Evolutionary conservation across 768 basidiomycete genomes (phyloP).

Genomic region (Rhodosporidiobolus sp.): DNA sequence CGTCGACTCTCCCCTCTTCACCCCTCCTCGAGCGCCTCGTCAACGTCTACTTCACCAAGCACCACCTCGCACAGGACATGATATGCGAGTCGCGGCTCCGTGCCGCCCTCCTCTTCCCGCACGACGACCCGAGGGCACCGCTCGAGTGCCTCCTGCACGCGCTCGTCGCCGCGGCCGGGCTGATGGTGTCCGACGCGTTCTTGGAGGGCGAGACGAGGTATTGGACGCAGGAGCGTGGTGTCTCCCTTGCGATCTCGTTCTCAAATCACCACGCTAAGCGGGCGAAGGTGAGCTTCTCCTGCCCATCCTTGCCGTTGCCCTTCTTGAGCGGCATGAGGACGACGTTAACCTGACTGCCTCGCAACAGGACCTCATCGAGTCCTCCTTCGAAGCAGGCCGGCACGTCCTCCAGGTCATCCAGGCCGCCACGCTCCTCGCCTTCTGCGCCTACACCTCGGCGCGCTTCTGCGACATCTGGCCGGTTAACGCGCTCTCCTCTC

Average conservation of each 20-base stretch:
- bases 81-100: slow-evolving; percentile 25
- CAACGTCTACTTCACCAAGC: slow-evolving; percentile 38
- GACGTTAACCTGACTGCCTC: too few relatives aligned
- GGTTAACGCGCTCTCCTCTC: slow-evolving; percentile 19
- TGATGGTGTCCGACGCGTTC: slow-evolving; percentile 25
- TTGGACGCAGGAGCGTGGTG: slow-evolving; percentile 15
- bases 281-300: slow-evolving; percentile 8
- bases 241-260: not conserved
- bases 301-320: too few relatives aligned
- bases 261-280: slow-evolving; percentile 22
- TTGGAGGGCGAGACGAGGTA: slow-evolving; percentile 29
- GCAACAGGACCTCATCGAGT: slow-evolving; percentile 18
- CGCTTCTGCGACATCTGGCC: slow-evolving; percentile 42
- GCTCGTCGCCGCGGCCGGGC: slow-evolving; percentile 33
- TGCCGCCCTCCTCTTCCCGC: slow-evolving; percentile 13
- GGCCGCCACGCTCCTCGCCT: not conserved
- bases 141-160: slow-evolving; percentile 36
- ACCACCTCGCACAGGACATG: slow-evolving; percentile 25
- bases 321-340: too few relatives aligned
- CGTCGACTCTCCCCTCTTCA: not conserved
- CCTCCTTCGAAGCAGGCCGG: slow-evolving; percentile 24
- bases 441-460: slow-evolving; percentile 19
- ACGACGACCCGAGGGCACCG: slow-evolving; percentile 14
- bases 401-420: slow-evolving; percentile 14
- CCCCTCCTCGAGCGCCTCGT: not conserved